A percentile compares a stretch with the other conserved stretches of the same genome.
Evolutionary conservation across 257 asterid species (phyloP).

Genomic region (Orobanche coerulescens): DNA sequence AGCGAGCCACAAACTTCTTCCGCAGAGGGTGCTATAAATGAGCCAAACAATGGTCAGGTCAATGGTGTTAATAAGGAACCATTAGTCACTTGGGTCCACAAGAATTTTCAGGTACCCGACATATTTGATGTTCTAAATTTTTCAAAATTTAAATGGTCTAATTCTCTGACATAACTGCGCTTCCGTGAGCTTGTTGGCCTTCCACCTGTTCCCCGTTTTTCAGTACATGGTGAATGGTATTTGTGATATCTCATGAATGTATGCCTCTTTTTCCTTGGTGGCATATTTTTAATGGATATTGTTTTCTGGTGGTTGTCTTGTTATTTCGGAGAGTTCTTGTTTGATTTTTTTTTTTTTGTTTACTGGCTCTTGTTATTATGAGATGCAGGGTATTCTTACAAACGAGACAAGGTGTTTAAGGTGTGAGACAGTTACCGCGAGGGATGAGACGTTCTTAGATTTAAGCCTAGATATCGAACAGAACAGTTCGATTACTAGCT

Average conservation of each 20-base stretch:
- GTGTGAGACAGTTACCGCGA: constrained; percentile 79
- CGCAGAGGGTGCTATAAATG: constrained; percentile 28
- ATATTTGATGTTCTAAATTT: neutral
- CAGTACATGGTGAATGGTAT: neutral
- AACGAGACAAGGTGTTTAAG: constrained; percentile 72
- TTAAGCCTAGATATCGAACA: constrained; percentile 80
- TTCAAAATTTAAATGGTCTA: neutral
- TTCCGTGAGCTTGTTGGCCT: constrained; percentile 3
- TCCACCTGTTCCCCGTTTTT: neutral
- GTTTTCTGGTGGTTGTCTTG: neutral
- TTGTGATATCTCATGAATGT: neutral
- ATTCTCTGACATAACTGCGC: neutral
- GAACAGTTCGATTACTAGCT: constrained; percentile 76
- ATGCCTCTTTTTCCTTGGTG: neutral
- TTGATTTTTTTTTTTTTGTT: neutral
- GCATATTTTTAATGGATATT: neutral
- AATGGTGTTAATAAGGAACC: constrained; percentile 59
- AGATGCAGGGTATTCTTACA: constrained; percentile 66
- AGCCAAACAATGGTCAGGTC: constrained; percentile 38
- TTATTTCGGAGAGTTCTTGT: neutral
- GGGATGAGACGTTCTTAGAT: constrained; percentile 76
- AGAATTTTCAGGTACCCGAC: constrained; percentile 63
- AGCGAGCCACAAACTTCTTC: constrained; percentile 21
- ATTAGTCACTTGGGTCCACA: constrained; percentile 80
- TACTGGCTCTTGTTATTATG: neutral